A percentile compares a stretch with the other conserved stretches of the same genome.
Conservation (phyloP, 2,329 filamentous ascomycete species). For the Neobulgaria alba region DNA sequence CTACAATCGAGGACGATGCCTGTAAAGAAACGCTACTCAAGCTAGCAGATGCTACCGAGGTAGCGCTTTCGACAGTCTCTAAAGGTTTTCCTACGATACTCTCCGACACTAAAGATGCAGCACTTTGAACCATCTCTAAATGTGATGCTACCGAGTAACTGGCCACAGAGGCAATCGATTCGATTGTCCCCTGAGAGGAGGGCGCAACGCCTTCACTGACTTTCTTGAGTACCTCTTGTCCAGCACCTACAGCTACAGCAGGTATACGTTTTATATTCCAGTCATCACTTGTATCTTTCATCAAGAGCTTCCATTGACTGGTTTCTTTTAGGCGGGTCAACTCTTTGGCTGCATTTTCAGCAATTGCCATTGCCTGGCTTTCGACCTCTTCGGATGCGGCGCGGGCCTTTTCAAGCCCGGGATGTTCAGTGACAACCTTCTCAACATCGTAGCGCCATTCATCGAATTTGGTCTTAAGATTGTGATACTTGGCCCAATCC, state of each 20-base stretch:
- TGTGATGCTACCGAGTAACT: conserved; percentile 18
- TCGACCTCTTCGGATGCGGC: conserved; percentile 62
- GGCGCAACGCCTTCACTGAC: conserved; percentile 21
- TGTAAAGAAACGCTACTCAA: conserved; percentile 14
- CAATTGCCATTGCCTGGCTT: conserved; percentile 69
- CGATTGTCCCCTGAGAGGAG: conserved; percentile 21
- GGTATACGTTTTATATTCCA: conserved; percentile 64
- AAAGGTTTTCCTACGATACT: conserved; percentile 13
- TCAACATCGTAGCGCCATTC: conserved; percentile 81
- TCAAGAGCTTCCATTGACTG: conserved; percentile 72
- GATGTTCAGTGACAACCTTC: conserved; percentile 64
- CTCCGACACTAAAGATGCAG: conserved; percentile 15
- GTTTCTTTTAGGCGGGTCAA: conserved; percentile 75
- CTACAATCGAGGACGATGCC: conserved; percentile 19
- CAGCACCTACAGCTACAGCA: conserved; percentile 41
- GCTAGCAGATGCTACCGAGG: conserved; percentile 15
- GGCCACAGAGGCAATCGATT: conserved; percentile 29
- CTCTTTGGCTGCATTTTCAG: conserved; percentile 71
- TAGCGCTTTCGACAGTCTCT: conserved; percentile 14
- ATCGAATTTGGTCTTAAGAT: conserved; percentile 71
- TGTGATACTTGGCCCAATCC: conserved; percentile 93
- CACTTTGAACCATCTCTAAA: neutral
- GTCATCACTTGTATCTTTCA: conserved; percentile 66
- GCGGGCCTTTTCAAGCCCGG: conserved; percentile 60
- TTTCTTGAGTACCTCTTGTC: conserved; percentile 26